Evolutionary conservation across 2,329 filamentous ascomycete species (phyloP).

Genomic region (Cladobotryum protrusum): DNA sequence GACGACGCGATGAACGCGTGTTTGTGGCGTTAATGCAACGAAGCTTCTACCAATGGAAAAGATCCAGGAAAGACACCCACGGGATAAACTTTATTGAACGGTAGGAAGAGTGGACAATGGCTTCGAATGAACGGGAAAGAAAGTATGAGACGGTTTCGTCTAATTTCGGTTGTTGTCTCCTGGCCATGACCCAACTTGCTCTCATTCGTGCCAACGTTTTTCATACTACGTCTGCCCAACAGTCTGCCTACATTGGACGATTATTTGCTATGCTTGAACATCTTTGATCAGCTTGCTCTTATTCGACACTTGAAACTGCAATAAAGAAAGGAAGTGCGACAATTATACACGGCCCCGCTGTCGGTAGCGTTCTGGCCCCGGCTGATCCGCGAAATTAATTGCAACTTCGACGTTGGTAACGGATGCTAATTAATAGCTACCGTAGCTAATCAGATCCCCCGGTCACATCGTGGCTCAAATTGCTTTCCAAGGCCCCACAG

Average conservation of each 20-base stretch:
- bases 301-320: constrained; percentile 8
- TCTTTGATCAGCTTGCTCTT: constrained; percentile 6
- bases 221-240: not conserved
- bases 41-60: not conserved
- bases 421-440: constrained; percentile 7
- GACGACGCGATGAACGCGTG: not conserved
- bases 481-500: constrained; percentile 1
- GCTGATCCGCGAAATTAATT: constrained; percentile 17
- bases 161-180: constrained; percentile 7
- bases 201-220: constrained; percentile 3
- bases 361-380: constrained; percentile 1
- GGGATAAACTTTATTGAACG: not conserved
- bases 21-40: not conserved
- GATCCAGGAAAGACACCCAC: not conserved
- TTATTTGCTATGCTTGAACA: constrained; percentile 9
- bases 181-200: not conserved
- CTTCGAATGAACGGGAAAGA: constrained; percentile 2
- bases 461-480: constrained; percentile 5
- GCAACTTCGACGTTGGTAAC: constrained; percentile 4
- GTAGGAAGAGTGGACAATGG: not conserved
- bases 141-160: constrained; percentile 5
- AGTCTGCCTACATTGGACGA: constrained; percentile 5
- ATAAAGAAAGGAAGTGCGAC: constrained; percentile 1
- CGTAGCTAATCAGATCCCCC: constrained; percentile 10
- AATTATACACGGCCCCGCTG: constrained; percentile 5